Evolutionary conservation across 2,329 filamentous ascomycete species (phyloP).

Genomic region (Macrophomina tecta): DNA sequence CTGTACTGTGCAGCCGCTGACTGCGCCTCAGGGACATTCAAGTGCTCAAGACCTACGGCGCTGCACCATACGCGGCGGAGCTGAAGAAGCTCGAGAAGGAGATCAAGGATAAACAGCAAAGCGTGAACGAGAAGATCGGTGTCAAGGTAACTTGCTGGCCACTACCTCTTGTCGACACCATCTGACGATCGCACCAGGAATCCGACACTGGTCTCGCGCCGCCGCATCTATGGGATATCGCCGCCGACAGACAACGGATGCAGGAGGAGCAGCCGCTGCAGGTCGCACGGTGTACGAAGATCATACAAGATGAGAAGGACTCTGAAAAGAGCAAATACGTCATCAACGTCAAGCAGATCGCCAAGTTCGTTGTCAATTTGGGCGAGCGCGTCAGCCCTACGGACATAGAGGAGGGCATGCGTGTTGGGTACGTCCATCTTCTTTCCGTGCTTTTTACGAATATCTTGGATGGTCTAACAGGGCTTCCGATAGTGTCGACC

Average conservation of each 20-base stretch:
- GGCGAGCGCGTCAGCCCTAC: conserved; percentile 96
- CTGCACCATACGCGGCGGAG: conserved; percentile 89
- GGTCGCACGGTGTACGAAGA: conserved; percentile 98
- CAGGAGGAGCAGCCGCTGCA: conserved; percentile 96
- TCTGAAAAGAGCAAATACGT: conserved; percentile 99
- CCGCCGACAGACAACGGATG: conserved; percentile 98
- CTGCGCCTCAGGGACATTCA: conserved; percentile 81
- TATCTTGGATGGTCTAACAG: conserved; percentile 13
- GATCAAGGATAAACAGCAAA: conserved; percentile 98
- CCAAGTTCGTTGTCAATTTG: conserved; percentile 98
- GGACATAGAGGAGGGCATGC: conserved; percentile 99
- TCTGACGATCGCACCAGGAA: conserved; percentile 63
- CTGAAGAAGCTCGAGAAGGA: conserved; percentile 98
- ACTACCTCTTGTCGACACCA: background rate
- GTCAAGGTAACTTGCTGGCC: conserved; percentile 65
- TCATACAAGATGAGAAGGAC: conserved; percentile 96
- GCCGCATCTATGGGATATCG: conserved; percentile 98
- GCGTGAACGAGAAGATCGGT: conserved; percentile 98
- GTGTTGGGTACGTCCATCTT: conserved; percentile 70
- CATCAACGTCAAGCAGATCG: conserved; percentile 99
- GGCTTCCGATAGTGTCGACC: conserved; percentile 70
- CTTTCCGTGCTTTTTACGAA: background rate
- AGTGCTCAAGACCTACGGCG: conserved; percentile 98
- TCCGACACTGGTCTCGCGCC: conserved; percentile 98
- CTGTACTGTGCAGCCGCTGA: conserved; percentile 38